Base-by-base conservation (phyloP, 2,329 filamentous ascomycete species). In the Fusarium mexicanum region DNA sequence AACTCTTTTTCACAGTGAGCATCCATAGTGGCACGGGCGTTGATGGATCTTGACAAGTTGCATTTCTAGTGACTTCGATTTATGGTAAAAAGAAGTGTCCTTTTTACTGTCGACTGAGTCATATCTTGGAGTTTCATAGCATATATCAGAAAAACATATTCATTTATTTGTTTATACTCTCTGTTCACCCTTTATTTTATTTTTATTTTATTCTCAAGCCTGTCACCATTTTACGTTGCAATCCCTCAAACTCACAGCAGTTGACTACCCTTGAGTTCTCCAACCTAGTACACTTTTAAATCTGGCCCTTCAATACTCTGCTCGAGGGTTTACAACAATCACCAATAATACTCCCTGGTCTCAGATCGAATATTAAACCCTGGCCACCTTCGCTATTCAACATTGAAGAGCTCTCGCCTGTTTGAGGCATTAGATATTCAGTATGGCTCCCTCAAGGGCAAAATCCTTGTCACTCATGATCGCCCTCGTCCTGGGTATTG, bases 61-160 rank as follows among this genome's bases (percentile, higher is more conserved):
- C 44, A 67, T 66, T 79, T 79, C 77, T 75, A 77, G 76, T 62
- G 70, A 76, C 77, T 78, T 79, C 76, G 76, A 79, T 74, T 57
- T 20, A 65, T 50, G 48, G 67, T 29, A 35, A 35, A 48, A 64
- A 61, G 60, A 79, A 75, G 72, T 79, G 77, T 77, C 77, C 77
- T 78, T 63, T 63, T 77, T 62, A 46, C 44, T 33, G 11, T 31
- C 20, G 64, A 67, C 71, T 79, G 74, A 79, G 67, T 78, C 77
- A 76, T 71, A 38, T 60, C 48, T 71, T 57, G 13, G 22, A 35
- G 46, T 6, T 33, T 48, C 50, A 46, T 40, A 46, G 68, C 26
- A 50, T 64, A 62, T 67, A 63, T 53, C 33, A 40, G 17, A 18
- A 35, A 41, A 18, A 4, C 13, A 29, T 16, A 10, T 54, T 31